Conservation (phyloP, 495 filamentous ascomycete genomes). For the Talaromyces trachyspermus region DNA sequence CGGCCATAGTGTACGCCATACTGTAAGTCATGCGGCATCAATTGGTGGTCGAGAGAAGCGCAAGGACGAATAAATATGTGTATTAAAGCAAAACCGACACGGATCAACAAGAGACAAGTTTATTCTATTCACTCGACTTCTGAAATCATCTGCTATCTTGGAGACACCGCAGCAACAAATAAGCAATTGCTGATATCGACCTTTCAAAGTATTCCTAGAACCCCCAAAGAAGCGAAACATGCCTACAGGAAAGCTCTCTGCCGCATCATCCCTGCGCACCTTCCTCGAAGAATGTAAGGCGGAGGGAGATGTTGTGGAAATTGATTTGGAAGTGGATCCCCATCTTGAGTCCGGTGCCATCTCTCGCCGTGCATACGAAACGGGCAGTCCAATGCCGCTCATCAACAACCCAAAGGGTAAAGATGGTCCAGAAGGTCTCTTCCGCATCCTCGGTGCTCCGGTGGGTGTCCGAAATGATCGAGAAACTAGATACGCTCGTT, state of each 20-base stretch:
- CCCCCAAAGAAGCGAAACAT: not conserved
- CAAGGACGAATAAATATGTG: not conserved
- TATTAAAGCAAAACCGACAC: not conserved
- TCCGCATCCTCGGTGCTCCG: slow-evolving; percentile 30
- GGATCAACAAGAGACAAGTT: not conserved
- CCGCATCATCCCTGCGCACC: slow-evolving; percentile 11
- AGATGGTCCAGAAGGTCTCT: slow-evolving; percentile 20
- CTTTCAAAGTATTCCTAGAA: not conserved
- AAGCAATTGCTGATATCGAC: not conserved
- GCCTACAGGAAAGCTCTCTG: not conserved
- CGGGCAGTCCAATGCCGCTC: slow-evolving; percentile 26
- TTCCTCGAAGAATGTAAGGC: slow-evolving; percentile 25
- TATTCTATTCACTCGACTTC: slow-evolving; percentile 1
- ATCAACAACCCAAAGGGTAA: slow-evolving; percentile 30
- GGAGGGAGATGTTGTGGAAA: slow-evolving; percentile 28
- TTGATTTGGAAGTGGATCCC: slow-evolving; percentile 25
- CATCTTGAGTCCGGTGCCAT: slow-evolving; percentile 30
- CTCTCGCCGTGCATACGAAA: slow-evolving; percentile 26
- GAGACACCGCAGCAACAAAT: not conserved
- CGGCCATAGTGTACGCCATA: not conserved
- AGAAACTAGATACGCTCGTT: slow-evolving; percentile 18
- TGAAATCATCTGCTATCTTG: not conserved
- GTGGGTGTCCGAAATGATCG: slow-evolving; percentile 17
- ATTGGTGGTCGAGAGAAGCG: not conserved
- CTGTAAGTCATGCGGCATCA: not conserved